Evolutionary conservation across 2,329 filamentous ascomycete species (phyloP).

Genomic region (Geoglossum cookeanum): DNA sequence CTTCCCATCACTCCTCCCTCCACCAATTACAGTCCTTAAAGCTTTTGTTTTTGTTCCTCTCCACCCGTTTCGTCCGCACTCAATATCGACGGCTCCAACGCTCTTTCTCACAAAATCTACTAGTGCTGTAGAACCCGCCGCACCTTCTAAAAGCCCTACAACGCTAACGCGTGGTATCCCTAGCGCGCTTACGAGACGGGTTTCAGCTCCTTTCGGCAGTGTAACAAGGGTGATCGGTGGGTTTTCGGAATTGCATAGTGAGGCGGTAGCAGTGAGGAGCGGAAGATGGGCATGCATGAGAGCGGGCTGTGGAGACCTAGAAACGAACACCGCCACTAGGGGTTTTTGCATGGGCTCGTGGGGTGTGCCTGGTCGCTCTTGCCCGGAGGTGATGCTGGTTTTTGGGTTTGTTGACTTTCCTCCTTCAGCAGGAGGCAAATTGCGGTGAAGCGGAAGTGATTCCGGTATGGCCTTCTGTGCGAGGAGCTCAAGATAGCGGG

Average conservation of each 20-base stretch:
- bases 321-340: constrained; percentile 33
- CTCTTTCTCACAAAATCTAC: constrained; percentile 34
- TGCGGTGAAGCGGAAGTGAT: not conserved
- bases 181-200: constrained; percentile 35
- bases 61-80: constrained; percentile 21
- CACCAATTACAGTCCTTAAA: not conserved
- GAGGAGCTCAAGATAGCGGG: constrained; percentile 33
- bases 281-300: constrained; percentile 42
- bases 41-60: not conserved
- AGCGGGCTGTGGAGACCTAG: constrained; percentile 36
- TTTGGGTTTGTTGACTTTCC: not conserved
- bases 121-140: constrained; percentile 37
- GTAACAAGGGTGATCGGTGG: constrained; percentile 38
- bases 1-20: not conserved
- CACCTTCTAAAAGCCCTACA: constrained; percentile 36
- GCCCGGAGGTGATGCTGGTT: not conserved
- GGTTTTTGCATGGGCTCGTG: constrained; percentile 6
- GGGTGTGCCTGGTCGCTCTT: not conserved
- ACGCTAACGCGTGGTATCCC: constrained; percentile 46
- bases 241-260: constrained; percentile 21
- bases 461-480: constrained; percentile 12
- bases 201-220: constrained; percentile 40
- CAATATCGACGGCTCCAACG: constrained; percentile 32
- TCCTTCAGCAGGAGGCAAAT: not conserved
- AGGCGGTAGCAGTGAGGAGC: constrained; percentile 33